These are phyloP conservation scores for Cyclotella atomus DNA, from an alignment of 108 stramenopile species.

Conservation along the genomic window DNA sequence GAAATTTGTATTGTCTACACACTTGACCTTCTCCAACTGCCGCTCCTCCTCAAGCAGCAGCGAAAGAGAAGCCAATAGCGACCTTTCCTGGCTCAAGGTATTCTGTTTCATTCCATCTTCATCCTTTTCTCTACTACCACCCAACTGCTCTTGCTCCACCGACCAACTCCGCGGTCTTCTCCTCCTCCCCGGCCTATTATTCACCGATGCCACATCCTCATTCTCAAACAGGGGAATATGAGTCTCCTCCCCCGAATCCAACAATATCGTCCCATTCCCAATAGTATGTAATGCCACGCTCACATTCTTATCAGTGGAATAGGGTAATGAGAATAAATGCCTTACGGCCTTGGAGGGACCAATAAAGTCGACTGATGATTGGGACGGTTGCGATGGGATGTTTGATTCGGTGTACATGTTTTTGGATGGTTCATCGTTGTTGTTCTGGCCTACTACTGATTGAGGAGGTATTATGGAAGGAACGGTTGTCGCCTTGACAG, in stretches of 20 bases:
- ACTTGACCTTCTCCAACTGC: neutral
- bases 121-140: neutral
- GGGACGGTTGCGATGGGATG: too few relatives aligned
- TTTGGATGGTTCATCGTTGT: neutral
- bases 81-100: constrained; percentile 19
- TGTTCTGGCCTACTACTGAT: neutral
- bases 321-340: constrained; percentile 75
- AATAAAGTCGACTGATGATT: constrained; percentile 65
- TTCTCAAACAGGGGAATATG: too few relatives aligned
- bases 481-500: neutral
- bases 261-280: constrained; percentile 70
- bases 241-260: constrained; percentile 64
- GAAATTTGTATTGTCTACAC: neutral
- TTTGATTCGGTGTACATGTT: neutral
- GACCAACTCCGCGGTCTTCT: constrained; percentile 35
- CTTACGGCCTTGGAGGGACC: constrained; percentile 72
- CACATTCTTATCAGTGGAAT: constrained; percentile 47
- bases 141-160: neutral
- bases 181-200: constrained; percentile 23
- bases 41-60: constrained; percentile 38
- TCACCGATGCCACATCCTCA: neutral
- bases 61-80: constrained; percentile 27
- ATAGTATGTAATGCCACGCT: constrained; percentile 80
- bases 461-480: neutral
- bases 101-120: constrained; percentile 9